Conservation (phyloP, 805 yeast species). For the Metschnikowia corniflorae region DNA sequence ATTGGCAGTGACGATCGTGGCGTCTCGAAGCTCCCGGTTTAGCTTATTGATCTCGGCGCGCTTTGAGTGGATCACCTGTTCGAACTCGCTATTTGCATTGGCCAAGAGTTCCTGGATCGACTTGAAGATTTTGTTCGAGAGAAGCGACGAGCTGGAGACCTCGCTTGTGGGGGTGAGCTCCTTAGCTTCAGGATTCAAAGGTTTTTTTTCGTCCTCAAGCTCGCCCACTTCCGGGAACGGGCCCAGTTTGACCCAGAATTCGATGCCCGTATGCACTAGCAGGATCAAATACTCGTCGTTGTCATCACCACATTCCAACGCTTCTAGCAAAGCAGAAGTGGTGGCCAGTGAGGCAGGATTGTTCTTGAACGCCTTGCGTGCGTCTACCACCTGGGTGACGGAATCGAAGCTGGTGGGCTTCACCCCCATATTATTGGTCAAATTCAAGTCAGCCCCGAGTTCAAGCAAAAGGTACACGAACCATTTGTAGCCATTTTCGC, state of each 20-base stretch:
- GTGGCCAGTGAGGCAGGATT: slow-evolving; percentile 12
- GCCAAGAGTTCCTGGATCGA: slow-evolving; percentile 38
- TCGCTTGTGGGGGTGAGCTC: slow-evolving; percentile 12
- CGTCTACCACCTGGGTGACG: slow-evolving; percentile 36
- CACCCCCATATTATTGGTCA: slow-evolving; percentile 81
- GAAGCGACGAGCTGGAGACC: slow-evolving; percentile 12
- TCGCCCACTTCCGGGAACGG: slow-evolving; percentile 13
- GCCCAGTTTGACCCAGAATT: slow-evolving; percentile 27
- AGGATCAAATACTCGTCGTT: slow-evolving; percentile 29
- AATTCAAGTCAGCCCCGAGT: slow-evolving; percentile 49
- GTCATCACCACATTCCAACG: slow-evolving; percentile 14
- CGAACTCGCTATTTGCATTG: slow-evolving; percentile 39
- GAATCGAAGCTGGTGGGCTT: slow-evolving; percentile 86
- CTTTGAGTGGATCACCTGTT: slow-evolving; percentile 33
- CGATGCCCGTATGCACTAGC: slow-evolving; percentile 32
- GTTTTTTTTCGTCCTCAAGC: slow-evolving; percentile 7
- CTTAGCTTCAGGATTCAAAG: background rate
- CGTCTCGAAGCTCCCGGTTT: slow-evolving; percentile 35
- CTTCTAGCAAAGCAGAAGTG: slow-evolving; percentile 10
- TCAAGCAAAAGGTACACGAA: slow-evolving; percentile 32
- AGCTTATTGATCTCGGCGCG: slow-evolving; percentile 33
- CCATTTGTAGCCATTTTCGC: slow-evolving; percentile 38
- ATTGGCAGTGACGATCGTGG: slow-evolving; percentile 42
- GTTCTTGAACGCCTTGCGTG: slow-evolving; percentile 14
- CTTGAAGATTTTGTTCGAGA: slow-evolving; percentile 33